These are phyloP conservation scores for Pharnaceum exiguum DNA, from an alignment of 148 eudicot species.

Conservation along the genomic window DNA sequence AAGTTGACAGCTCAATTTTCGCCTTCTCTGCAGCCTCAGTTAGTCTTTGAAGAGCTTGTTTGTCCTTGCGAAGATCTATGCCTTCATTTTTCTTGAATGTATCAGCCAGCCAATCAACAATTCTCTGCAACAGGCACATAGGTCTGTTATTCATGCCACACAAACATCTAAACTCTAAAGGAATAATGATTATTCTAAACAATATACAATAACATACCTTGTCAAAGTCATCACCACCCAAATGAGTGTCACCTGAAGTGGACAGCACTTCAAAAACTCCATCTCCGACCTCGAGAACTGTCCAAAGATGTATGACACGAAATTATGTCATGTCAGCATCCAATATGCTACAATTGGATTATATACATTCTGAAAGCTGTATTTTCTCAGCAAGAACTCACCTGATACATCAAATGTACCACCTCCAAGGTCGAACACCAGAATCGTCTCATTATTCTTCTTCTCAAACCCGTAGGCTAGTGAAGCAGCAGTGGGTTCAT, in stretches of 20 bases:
- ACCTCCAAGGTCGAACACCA: slow-evolving; percentile 78
- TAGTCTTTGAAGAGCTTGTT: slow-evolving; percentile 67
- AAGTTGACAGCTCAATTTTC: slow-evolving; percentile 68
- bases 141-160: background rate
- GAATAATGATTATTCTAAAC: too few species aligned
- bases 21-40: slow-evolving; percentile 76
- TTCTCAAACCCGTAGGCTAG: slow-evolving; percentile 72
- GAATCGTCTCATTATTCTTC: slow-evolving; percentile 60
- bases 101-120: slow-evolving; percentile 67
- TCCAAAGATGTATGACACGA: slow-evolving; percentile 6
- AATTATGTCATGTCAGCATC: background rate
- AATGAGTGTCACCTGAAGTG: slow-evolving; percentile 72
- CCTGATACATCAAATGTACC: slow-evolving; percentile 86
- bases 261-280: slow-evolving; percentile 77
- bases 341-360: too few species aligned
- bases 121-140: slow-evolving; percentile 37
- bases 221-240: slow-evolving; percentile 80
- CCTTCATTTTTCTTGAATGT: slow-evolving; percentile 55
- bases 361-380: too few species aligned
- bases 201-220: too few species aligned
- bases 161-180: background rate
- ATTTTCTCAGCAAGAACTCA: background rate
- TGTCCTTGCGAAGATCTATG: slow-evolving; percentile 64
- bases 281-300: slow-evolving; percentile 81
- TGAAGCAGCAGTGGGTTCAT: slow-evolving; percentile 77